Evolutionary conservation across 129 eudicot species (phyloP).

Genomic region (Tagetes erecta): DNA sequence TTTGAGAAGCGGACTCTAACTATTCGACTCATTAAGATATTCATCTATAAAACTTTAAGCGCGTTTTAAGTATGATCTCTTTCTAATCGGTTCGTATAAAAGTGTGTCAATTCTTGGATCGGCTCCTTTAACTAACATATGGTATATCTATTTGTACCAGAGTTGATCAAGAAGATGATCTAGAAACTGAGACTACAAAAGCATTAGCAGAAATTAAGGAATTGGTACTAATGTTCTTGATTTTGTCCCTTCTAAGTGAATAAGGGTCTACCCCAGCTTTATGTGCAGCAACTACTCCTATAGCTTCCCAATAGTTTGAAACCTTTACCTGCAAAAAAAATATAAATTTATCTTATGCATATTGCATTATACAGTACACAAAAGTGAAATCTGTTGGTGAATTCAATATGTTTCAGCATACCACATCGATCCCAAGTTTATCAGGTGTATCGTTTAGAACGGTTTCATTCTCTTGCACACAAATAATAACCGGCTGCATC

Average conservation of each 20-base stretch:
- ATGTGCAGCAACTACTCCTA: conserved; percentile 94
- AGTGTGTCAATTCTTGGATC: not conserved
- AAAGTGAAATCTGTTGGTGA: not conserved
- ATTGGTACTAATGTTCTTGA: conserved; percentile 51
- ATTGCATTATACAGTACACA: not conserved
- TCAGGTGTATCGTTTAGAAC: conserved; percentile 85
- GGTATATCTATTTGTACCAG: not conserved
- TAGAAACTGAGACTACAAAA: conserved; percentile 35
- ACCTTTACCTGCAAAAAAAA: conserved; percentile 70
- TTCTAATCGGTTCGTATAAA: not conserved
- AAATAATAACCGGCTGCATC: conserved; percentile 80
- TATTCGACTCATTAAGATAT: not conserved
- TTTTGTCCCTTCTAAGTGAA: conserved; percentile 70
- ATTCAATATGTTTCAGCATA: conserved; percentile 28
- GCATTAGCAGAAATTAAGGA: conserved; percentile 42
- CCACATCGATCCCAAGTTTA: conserved; percentile 70
- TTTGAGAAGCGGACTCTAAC: not conserved
- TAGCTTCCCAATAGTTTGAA: conserved; percentile 96
- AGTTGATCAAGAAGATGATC: conserved; percentile 29
- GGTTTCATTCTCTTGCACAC: conserved; percentile 89
- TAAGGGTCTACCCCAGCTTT: conserved; percentile 88
- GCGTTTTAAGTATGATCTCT: not conserved
- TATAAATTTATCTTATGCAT: not conserved
- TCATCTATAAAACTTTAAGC: not conserved
- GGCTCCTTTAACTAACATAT: not conserved